A percentile compares a stretch with the other conserved stretches of the same genome.
Evolutionary conservation across 2,329 filamentous ascomycete genomes (phyloP).

Genomic region (Hypoxylon sp.): DNA sequence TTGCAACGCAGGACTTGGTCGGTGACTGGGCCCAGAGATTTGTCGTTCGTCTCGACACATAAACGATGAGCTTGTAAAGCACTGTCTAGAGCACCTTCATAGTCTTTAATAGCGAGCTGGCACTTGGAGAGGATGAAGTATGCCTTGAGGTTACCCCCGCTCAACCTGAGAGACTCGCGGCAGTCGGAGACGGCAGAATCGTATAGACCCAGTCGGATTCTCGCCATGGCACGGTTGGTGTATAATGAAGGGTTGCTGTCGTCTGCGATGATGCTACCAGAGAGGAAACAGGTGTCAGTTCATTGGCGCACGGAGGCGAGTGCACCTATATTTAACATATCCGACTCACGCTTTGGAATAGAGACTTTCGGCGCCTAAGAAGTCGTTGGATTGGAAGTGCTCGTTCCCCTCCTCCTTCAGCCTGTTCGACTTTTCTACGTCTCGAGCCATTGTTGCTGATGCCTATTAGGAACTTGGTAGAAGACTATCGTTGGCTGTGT

Average conservation of each 20-base stretch:
- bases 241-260: slow-evolving; percentile 83
- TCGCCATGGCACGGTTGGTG: slow-evolving; percentile 89
- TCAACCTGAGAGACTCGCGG: slow-evolving; percentile 77
- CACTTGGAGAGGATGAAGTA: slow-evolving; percentile 87
- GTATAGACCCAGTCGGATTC: slow-evolving; percentile 80
- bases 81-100: slow-evolving; percentile 77
- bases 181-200: slow-evolving; percentile 83
- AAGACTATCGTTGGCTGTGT: slow-evolving; percentile 4
- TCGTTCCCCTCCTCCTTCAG: slow-evolving; percentile 73
- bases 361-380: slow-evolving; percentile 72
- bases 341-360: slow-evolving; percentile 77
- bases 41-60: slow-evolving; percentile 73
- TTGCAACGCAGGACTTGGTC: slow-evolving; percentile 82
- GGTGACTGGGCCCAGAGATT: slow-evolving; percentile 78
- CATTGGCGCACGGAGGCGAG: slow-evolving; percentile 13
- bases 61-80: slow-evolving; percentile 80
- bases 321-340: slow-evolving; percentile 9
- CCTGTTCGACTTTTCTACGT: slow-evolving; percentile 53
- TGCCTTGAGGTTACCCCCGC: slow-evolving; percentile 80
- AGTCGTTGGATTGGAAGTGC: slow-evolving; percentile 75
- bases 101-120: slow-evolving; percentile 78
- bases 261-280: slow-evolving; percentile 78
- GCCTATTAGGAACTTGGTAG: background rate
- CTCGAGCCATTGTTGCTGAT: slow-evolving; percentile 40
- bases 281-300: background rate